These are phyloP conservation scores for Calonectria ilicicola DNA, from an alignment of 2,329 filamentous ascomycete genomes.

Conservation along the genomic window DNA sequence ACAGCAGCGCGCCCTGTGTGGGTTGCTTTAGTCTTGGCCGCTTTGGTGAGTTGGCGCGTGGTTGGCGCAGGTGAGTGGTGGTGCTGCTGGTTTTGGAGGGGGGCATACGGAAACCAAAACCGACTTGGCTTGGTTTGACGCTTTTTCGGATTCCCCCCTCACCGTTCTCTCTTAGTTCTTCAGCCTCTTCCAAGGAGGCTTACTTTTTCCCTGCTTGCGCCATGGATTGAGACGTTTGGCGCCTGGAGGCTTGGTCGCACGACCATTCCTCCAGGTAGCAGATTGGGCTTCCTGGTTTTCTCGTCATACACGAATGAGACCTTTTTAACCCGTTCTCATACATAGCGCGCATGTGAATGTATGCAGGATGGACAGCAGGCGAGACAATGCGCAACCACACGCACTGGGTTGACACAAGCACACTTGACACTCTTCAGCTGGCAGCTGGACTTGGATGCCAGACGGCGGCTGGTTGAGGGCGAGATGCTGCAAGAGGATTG, in stretches of 20 bases:
- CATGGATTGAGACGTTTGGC: neutral
- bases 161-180: neutral
- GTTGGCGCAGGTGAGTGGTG: slow-evolving; percentile 29
- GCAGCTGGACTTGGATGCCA: slow-evolving; percentile 23
- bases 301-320: neutral
- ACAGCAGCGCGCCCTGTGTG: neutral
- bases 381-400: neutral
- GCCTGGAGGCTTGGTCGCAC: neutral
- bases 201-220: neutral
- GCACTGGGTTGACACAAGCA: neutral
- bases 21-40: slow-evolving; percentile 13
- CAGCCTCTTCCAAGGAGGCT: neutral
- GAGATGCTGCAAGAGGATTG: slow-evolving; percentile 36
- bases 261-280: neutral
- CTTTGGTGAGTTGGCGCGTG: slow-evolving; percentile 40
- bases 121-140: slow-evolving; percentile 11
- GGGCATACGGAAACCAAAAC: neutral
- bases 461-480: slow-evolving; percentile 22
- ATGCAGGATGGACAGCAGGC: neutral
- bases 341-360: neutral
- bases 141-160: neutral
- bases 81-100: neutral
- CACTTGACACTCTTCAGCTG: slow-evolving; percentile 5
- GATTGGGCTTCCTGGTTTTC: neutral
- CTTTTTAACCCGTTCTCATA: neutral